Conservation (phyloP, 768 basidiomycete species). For the Cystofilobasidium ferigula region DNA sequence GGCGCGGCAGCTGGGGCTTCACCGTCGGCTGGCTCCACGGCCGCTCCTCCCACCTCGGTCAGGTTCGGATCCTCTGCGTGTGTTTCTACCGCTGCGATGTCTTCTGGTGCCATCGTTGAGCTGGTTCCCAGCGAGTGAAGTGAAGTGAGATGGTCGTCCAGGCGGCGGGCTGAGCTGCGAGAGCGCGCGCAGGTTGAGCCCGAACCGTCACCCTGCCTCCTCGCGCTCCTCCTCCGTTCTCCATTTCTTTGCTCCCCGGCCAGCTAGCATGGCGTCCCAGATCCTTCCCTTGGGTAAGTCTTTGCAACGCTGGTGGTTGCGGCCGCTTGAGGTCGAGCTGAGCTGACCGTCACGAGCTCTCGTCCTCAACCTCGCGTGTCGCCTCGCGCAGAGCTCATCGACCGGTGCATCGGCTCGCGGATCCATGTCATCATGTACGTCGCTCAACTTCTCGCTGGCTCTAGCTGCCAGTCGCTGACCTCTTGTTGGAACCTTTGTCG, state of each 20-base stretch:
- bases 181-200: background rate
- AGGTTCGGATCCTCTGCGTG: background rate
- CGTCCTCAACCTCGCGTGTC: background rate
- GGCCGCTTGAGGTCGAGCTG: background rate
- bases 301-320: background rate
- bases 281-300: constrained; percentile 73
- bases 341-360: constrained; percentile 1
- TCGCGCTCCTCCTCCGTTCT: background rate
- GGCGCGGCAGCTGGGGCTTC: background rate
- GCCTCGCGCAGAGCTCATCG: constrained; percentile 67
- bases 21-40: background rate
- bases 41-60: background rate
- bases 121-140: background rate
- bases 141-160: background rate
- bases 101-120: background rate
- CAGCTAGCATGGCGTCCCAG: constrained; percentile 65
- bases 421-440: constrained; percentile 87
- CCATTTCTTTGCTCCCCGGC: background rate
- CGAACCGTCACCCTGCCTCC: too few species aligned
- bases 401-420: constrained; percentile 88
- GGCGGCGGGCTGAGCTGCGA: background rate
- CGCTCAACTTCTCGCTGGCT: background rate
- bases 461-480: background rate
- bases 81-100: background rate
- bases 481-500: background rate